phyloP scores from a whole-genome alignment of 768 basidiomycete genomes.

The Lactifluus volemus region DNA sequence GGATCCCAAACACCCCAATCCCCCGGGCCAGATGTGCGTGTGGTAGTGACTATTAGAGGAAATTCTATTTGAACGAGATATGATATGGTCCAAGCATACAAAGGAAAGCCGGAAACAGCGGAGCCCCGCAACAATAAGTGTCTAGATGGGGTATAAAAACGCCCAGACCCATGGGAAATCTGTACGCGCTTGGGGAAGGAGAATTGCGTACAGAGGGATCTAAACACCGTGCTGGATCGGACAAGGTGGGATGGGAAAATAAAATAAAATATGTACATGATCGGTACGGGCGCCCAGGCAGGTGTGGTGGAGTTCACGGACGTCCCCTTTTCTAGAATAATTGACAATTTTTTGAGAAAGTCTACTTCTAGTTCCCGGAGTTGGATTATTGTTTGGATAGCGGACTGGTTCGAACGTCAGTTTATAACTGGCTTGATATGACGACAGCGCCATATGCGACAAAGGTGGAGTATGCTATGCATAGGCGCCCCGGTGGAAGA shows the following conservation, averaged over 20 bases:
- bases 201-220: not conserved
- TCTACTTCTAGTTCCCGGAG: not conserved
- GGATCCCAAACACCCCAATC: not conserved
- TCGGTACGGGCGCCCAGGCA: not conserved
- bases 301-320: not conserved
- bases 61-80: not conserved
- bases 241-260: not conserved
- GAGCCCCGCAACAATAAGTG: not conserved
- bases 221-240: not conserved
- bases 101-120: not conserved
- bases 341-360: not conserved
- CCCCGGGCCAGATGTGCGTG: too few species aligned
- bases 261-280: not conserved
- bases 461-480: not conserved
- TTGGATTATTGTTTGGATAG: not conserved
- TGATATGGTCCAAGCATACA: not conserved
- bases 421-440: not conserved
- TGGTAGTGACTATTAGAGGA: not conserved
- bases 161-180: not conserved
- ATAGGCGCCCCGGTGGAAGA: conserved; percentile 3
- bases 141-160: not conserved
- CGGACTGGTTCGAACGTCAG: conserved; percentile 7
- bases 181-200: not conserved
- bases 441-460: not conserved
- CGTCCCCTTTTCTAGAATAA: not conserved